These are phyloP conservation scores for Pseudomonodictys pantanalensis DNA, from an alignment of 495 filamentous ascomycete genomes.

Conservation along the genomic window DNA sequence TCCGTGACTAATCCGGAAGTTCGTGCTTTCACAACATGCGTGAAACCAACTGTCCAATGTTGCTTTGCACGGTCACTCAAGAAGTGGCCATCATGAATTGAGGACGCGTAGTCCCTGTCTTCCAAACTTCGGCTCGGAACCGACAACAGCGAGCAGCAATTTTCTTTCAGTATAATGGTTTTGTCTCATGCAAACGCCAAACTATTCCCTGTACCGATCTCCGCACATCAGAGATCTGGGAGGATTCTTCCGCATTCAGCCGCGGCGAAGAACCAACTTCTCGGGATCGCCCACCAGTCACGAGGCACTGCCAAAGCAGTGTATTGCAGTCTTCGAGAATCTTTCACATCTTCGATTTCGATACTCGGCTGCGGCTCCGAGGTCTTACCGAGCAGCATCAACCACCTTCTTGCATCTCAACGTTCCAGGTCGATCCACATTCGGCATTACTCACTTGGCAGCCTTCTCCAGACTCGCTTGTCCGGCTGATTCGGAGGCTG, in stretches of 20 bases:
- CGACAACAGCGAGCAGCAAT: neutral
- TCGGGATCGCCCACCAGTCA: neutral
- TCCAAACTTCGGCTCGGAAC: neutral
- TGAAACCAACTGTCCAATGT: neutral
- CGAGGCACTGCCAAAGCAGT: neutral
- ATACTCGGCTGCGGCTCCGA: no score
- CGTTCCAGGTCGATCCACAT: conserved; percentile 4
- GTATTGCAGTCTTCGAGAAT: neutral
- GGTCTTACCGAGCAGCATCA: conserved; percentile 7
- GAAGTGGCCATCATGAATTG: neutral
- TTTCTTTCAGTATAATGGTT: neutral
- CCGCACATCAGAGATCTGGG: conserved; percentile 1
- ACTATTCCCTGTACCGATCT: conserved; percentile 1
- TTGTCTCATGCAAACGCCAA: neutral
- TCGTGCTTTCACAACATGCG: no score
- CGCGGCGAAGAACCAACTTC: conserved; percentile 1
- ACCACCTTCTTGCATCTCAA: conserved; percentile 3
- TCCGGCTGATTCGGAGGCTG: conserved; percentile 20
- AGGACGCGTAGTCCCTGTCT: conserved; percentile 26
- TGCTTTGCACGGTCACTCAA: neutral
- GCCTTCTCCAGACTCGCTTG: conserved; percentile 13
- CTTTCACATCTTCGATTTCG: neutral
- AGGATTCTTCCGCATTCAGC: conserved; percentile 28
- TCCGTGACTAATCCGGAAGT: neutral
- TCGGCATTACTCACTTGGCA: conserved; percentile 7